Conservation (phyloP, 2,329 filamentous ascomycete genomes). For the Fusarium pseudonygamai region DNA sequence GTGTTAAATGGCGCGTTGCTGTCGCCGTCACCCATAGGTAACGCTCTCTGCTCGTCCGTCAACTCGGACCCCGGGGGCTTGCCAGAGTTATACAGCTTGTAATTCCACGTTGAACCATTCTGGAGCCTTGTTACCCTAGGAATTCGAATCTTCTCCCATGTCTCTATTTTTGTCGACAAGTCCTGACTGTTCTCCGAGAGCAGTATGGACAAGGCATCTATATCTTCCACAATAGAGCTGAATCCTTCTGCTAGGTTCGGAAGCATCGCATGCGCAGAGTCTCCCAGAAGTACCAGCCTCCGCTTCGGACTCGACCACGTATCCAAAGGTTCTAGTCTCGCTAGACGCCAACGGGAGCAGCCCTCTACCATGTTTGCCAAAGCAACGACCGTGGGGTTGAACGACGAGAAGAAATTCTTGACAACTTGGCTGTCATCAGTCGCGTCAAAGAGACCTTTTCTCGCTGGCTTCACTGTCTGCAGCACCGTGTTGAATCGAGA, state of each 20-base stretch:
- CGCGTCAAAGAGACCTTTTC: neutral
- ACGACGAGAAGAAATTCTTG: neutral
- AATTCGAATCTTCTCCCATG: neutral
- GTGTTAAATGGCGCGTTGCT: neutral
- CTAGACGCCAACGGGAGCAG: conserved; percentile 1
- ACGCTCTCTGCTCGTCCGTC: neutral
- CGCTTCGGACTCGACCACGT: conserved; percentile 2
- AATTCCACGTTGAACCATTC: neutral
- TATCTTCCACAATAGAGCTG: neutral
- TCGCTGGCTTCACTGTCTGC: conserved; percentile 1
- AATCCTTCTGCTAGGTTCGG: neutral
- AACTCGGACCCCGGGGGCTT: neutral
- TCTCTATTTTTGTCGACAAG: neutral
- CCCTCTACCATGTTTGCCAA: neutral
- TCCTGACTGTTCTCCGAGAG: neutral
- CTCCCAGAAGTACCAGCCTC: neutral
- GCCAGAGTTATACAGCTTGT: neutral
- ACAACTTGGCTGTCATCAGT: neutral
- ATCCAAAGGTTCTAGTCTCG: neutral
- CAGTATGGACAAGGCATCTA: neutral
- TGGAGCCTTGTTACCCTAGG: neutral
- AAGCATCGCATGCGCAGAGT: neutral
- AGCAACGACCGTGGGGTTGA: neutral
- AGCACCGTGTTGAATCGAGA: conserved; percentile 6
- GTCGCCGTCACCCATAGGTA: neutral